These are phyloP conservation scores for Sisymbrium irio DNA, from an alignment of 345 rosid species.

Conservation along the genomic window DNA sequence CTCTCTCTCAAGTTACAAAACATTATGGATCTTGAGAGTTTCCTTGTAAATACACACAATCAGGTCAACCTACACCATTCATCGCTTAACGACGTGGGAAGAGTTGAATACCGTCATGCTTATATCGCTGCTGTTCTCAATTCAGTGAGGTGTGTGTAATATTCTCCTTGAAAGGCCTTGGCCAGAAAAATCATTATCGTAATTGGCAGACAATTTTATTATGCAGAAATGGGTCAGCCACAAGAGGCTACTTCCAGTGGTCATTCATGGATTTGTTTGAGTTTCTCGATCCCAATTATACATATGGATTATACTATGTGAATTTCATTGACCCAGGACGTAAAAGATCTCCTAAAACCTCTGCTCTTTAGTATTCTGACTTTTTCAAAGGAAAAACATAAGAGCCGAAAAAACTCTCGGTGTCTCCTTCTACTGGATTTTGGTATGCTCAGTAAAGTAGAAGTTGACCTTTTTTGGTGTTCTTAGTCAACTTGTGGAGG, in stretches of 20 bases:
- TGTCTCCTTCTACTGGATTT: constrained; percentile 5
- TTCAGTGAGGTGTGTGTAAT: constrained; percentile 32
- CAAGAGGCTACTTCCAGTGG: constrained; percentile 51
- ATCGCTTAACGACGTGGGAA: constrained; percentile 35
- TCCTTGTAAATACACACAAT: neutral
- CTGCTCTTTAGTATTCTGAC: constrained; percentile 48
- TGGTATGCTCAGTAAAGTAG: neutral
- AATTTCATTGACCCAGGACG: constrained; percentile 43
- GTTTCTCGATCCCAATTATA: constrained; percentile 17
- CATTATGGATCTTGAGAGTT: neutral
- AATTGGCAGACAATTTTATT: neutral
- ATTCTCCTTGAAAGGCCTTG: neutral
- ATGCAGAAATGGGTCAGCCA: constrained; percentile 43
- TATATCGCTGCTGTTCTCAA: constrained; percentile 40
- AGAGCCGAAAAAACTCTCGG: neutral
- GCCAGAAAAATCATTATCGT: neutral
- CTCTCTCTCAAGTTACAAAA: neutral
- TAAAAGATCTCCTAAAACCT: constrained; percentile 43
- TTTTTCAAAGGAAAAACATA: constrained; percentile 36
- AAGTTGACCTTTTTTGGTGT: neutral
- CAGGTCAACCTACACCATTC: constrained; percentile 39
- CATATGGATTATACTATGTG: constrained; percentile 40
- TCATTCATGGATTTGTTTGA: constrained; percentile 45
- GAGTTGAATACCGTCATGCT: constrained; percentile 35
- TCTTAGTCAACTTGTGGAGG: too few species aligned